Conservation (phyloP, 2,329 filamentous ascomycete species). For the Calonectria ilicicola region DNA sequence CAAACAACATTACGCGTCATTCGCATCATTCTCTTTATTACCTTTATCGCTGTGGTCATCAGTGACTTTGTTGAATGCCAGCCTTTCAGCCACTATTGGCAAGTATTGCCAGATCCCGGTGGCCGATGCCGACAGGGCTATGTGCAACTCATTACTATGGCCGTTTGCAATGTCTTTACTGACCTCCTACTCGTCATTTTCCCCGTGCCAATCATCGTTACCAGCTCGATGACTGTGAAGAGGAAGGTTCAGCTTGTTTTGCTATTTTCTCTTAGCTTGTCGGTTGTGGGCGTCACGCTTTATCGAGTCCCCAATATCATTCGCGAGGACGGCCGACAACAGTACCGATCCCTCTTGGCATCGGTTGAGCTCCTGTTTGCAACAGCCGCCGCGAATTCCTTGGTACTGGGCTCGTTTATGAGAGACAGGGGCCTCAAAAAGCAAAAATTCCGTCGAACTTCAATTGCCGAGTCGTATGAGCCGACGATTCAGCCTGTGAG, state of each 20-base stretch:
- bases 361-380: constrained; percentile 93
- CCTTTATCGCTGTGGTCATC: constrained; percentile 84
- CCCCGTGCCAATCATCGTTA: constrained; percentile 88
- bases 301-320: constrained; percentile 88
- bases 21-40: constrained; percentile 79
- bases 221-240: constrained; percentile 79
- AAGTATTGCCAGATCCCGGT: constrained; percentile 87
- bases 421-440: constrained; percentile 93
- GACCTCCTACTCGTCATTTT: constrained; percentile 90
- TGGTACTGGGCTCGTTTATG: constrained; percentile 93
- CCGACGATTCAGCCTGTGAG: constrained; percentile 48
- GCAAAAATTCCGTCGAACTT: constrained; percentile 79
- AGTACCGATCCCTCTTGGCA: constrained; percentile 88
- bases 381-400: constrained; percentile 85
- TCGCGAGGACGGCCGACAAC: constrained; percentile 76
- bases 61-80: constrained; percentile 87
- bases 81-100: constrained; percentile 81
- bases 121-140: constrained; percentile 88
- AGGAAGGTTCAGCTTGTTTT: constrained; percentile 83
- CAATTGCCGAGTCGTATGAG: constrained; percentile 73
- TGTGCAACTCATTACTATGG: constrained; percentile 89
- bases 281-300: constrained; percentile 82
- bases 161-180: constrained; percentile 87
- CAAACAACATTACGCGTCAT: constrained; percentile 78
- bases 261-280: constrained; percentile 87